These are phyloP conservation scores for Orbilia javanica DNA, from an alignment of 2,329 filamentous ascomycete genomes.

Conservation along the genomic window DNA sequence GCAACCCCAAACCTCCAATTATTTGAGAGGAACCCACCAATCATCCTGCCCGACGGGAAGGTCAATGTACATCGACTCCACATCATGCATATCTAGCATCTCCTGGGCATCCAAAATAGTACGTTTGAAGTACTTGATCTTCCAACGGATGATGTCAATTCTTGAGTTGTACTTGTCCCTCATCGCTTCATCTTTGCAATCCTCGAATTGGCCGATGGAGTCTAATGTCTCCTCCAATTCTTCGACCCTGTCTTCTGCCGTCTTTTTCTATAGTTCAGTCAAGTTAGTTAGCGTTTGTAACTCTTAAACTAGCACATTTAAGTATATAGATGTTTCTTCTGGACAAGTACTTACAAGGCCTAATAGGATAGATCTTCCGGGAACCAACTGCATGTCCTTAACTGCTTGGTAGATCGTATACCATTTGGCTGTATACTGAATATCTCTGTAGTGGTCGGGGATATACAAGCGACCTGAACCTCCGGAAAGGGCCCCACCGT, in stretches of 20 bases:
- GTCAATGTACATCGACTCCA: not conserved
- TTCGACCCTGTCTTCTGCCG: conserved; percentile 20
- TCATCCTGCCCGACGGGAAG: not conserved
- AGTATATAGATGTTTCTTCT: too few relatives aligned
- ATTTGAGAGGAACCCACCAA: too few relatives aligned
- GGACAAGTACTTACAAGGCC: conserved; percentile 2
- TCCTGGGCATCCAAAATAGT: conserved; percentile 7
- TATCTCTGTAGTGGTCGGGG: conserved; percentile 17
- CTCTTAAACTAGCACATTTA: too few relatives aligned
- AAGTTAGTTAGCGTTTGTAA: too few relatives aligned
- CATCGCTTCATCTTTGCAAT: not conserved
- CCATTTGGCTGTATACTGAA: conserved; percentile 37
- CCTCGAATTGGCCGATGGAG: conserved; percentile 6
- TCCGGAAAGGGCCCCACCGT: not conserved
- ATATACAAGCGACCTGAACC: not conserved
- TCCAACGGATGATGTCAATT: conserved; percentile 48
- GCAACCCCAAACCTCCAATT: too few relatives aligned
- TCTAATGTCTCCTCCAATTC: conserved; percentile 14
- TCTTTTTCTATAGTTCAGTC: not conserved
- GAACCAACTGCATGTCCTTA: not conserved
- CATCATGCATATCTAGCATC: conserved; percentile 23
- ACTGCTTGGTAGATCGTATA: conserved; percentile 20
- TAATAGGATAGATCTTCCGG: not conserved
- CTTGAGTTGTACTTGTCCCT: not conserved
- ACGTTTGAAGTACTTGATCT: conserved; percentile 41